phyloP scores from a whole-genome alignment of 306 rosid species.

The Trifolium fragiferum region DNA sequence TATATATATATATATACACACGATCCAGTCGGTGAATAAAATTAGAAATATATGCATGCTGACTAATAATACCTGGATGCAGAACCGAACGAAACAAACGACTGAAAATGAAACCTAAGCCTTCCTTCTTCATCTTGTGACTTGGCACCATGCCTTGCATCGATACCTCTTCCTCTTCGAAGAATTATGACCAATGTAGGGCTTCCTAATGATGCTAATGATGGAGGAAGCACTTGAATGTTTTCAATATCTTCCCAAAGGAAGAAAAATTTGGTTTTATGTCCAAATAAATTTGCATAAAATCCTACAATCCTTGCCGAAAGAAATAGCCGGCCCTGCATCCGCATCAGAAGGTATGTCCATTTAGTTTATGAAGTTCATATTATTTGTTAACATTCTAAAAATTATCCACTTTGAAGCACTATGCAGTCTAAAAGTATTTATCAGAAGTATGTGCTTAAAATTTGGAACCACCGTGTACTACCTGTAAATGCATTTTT shows the following conservation, averaged over 20 bases:
- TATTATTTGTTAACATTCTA: neutral
- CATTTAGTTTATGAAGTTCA: slow-evolving; percentile 28
- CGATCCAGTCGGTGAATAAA: neutral
- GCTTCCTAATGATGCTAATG: slow-evolving; percentile 79
- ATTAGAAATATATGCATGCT: neutral
- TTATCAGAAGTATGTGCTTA: neutral
- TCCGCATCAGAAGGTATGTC: slow-evolving; percentile 31
- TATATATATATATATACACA: no score
- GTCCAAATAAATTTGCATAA: slow-evolving; percentile 79
- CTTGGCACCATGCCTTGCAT: slow-evolving; percentile 86
- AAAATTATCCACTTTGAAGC: slow-evolving; percentile 12
- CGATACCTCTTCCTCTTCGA: slow-evolving; percentile 70
- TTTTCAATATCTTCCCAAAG: slow-evolving; percentile 96
- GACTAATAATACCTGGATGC: slow-evolving; percentile 73
- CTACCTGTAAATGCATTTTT: slow-evolving; percentile 82
- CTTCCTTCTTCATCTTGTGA: slow-evolving; percentile 88
- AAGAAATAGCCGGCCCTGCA: slow-evolving; percentile 83
- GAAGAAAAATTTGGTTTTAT: slow-evolving; percentile 85
- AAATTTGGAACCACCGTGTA: neutral
- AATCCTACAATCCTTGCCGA: slow-evolving; percentile 89
- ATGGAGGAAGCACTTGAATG: slow-evolving; percentile 71
- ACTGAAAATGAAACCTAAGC: slow-evolving; percentile 82
- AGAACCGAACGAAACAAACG: slow-evolving; percentile 71
- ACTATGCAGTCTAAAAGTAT: no score
- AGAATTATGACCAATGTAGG: slow-evolving; percentile 72